phyloP scores from a whole-genome alignment of 495 filamentous ascomycete species.

The Beverwykella pulmonaria region DNA sequence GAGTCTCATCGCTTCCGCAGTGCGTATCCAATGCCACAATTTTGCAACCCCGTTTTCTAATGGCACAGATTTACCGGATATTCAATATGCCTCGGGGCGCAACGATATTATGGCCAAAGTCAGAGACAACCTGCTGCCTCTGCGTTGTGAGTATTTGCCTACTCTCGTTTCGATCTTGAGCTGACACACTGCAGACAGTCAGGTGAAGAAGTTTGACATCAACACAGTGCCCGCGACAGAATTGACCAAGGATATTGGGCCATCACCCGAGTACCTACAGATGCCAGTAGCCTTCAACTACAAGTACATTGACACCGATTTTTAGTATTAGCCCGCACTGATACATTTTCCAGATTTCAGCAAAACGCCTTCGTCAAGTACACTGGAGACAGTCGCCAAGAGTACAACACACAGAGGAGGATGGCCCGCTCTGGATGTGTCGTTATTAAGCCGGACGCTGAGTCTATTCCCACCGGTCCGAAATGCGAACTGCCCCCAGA shows the following conservation, averaged over 20 bases:
- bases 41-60: constrained; percentile 8
- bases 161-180: background rate
- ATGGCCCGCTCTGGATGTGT: constrained; percentile 47
- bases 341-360: constrained; percentile 16
- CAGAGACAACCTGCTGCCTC: constrained; percentile 63
- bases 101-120: constrained; percentile 68
- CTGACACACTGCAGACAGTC: constrained; percentile 54
- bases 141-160: constrained; percentile 56
- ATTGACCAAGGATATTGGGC: constrained; percentile 68
- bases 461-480: constrained; percentile 55
- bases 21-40: constrained; percentile 40
- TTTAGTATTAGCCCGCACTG: background rate
- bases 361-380: constrained; percentile 38
- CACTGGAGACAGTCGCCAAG: background rate
- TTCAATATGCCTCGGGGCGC: constrained; percentile 67
- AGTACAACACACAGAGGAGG: constrained; percentile 20
- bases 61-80: constrained; percentile 61
- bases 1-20: constrained; percentile 86
- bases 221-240: constrained; percentile 62
- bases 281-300: constrained; percentile 71
- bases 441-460: constrained; percentile 61
- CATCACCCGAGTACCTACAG: constrained; percentile 74
- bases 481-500: constrained; percentile 55
- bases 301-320: constrained; percentile 23
- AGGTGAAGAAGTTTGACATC: constrained; percentile 74